Evolutionary conservation across 169 alveolate species (phyloP), one percentile per base, ranked within the genome.

Genomic region (Cardiosporidium cionae): DNA sequence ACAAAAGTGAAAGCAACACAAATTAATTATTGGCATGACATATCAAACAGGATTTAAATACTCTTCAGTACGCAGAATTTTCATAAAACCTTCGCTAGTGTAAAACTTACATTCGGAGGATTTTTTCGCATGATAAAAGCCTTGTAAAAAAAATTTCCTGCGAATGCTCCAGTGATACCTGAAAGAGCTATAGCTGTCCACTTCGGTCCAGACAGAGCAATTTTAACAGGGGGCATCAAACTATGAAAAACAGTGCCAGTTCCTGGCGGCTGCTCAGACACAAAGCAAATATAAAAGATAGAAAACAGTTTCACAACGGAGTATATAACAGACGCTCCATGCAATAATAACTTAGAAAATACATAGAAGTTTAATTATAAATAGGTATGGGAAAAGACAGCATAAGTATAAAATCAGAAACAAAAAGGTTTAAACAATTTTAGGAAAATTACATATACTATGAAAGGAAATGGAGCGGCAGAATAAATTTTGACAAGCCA

Each of bases 91-190:
- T n/a, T n/a, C n/a, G n/a, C n/a, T n/a, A n/a, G n/a, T n/a, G n/a
- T n/a, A n/a, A 1, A 3, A 65, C 76, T 65, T 31, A 75, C 81
- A 25, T 76, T 76, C 0, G 82, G 78, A 1, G 82, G 82, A 52
- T 76, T 76, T 34, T 33, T 53, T 52, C 37, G 7, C 72, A 76
- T 69, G 66, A 76, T 34, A 64, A 22, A 62, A 1, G 6, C 31
- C 53, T 76, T 76, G 67, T 68, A 76, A 74, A 76, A 76, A 67
- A 52, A 67, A 53, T 76, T 69, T 9, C 82, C 82, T 22, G 78
- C 9, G 58, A 76, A 76, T 3, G 70, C 78, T 1, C 82, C 82
- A 7, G 36, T 58, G 1, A 76, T 28, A 3, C 66, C 82, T 25
- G 82, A 68, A n/a, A 34, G 65, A 6, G 62, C 65, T 1, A 76